phyloP scores from a whole-genome alignment of 768 basidiomycete species.

The Hericium coralloides region DNA sequence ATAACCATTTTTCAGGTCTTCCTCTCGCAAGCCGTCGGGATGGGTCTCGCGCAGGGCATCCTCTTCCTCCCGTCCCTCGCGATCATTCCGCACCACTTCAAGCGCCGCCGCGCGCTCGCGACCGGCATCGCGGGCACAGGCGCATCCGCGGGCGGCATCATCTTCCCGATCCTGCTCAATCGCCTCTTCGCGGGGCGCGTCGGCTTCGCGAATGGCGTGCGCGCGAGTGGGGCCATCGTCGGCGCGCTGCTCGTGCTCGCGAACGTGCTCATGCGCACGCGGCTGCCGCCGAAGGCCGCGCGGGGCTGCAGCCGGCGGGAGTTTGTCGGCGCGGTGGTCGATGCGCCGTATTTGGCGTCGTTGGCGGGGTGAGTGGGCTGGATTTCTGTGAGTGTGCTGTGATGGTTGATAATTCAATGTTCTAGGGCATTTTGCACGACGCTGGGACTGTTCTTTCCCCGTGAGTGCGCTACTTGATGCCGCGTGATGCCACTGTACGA shows the following conservation, averaged over 20 bases:
- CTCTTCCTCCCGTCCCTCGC: conserved; percentile 39
- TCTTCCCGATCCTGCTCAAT: conserved; percentile 61
- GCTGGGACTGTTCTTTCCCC: no score
- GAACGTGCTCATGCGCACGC: conserved; percentile 31
- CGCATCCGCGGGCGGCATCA: conserved; percentile 48
- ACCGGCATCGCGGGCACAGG: conserved; percentile 49
- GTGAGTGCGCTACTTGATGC: no score
- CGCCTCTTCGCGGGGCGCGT: conserved; percentile 23
- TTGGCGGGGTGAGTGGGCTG: background rate
- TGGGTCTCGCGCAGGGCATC: conserved; percentile 41
- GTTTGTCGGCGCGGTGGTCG: background rate
- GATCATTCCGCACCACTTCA: conserved; percentile 46
- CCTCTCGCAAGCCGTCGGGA: conserved; percentile 39
- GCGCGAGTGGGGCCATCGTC: conserved; percentile 32
- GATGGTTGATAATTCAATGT: no score
- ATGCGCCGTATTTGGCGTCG: background rate
- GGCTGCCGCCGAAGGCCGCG: conserved; percentile 27
- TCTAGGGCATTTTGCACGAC: no score
- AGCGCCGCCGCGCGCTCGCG: conserved; percentile 35
- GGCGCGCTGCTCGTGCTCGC: conserved; percentile 30
- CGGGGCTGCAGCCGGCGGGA: conserved; percentile 29
- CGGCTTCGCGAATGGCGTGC: conserved; percentile 39
- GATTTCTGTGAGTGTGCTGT: no score
- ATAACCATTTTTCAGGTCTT: conserved; percentile 23
- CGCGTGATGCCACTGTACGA: background rate